Base-by-base conservation (phyloP, 176 grass and related monocot genomes). In the Rhynchospora tenuis region DNA sequence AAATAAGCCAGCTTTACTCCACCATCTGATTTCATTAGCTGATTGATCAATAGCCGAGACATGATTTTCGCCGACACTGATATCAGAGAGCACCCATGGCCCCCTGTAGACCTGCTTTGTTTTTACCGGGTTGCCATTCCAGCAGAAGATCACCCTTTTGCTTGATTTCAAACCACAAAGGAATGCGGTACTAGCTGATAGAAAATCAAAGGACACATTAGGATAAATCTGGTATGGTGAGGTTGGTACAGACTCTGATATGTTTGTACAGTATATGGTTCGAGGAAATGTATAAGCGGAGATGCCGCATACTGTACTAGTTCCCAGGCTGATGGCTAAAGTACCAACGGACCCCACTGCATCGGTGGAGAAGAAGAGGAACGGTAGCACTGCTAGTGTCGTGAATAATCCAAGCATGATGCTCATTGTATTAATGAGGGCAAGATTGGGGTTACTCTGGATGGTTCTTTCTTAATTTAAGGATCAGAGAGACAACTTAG, bases 61-160 rank as follows among this genome's bases (percentile, higher is more conserved):
- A n/a, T n/a, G n/a, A n/a, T n/a, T n/a, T n/a, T n/a, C n/a, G n/a
- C n/a, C n/a, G n/a, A n/a, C n/a, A n/a, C n/a, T n/a, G n/a, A n/a
- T n/a, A n/a, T n/a, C n/a, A n/a, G n/a, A n/a, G 81, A 6, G 91
- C 10, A 6, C 3, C 0, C 0, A 2, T 0, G 86, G 0, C 0
- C 89, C 89, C 45, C 71, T 79, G 85, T 95, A 98, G 24, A 98
- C 74, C 9, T 93, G 89, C 31, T 55, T 86, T 58, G 69, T 59
- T 3, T 10, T 38, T 4, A 48, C 27, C 0, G 74, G 15, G 33
- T n/a, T 45, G 4, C 87, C 61, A 28, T 86, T 75, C 96, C 96
- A 98, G 86, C 96, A 98, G 81, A 95, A 93, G 76, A 98, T 88
- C 60, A 86, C 81, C 43, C 67, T 0, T 0, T 83, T 84, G 7